Percentiles rank a stretch among this genome's conserved stretches.
Conservation (phyloP, 768 basidiomycete genomes). For the Lactarius sp. region DNA sequence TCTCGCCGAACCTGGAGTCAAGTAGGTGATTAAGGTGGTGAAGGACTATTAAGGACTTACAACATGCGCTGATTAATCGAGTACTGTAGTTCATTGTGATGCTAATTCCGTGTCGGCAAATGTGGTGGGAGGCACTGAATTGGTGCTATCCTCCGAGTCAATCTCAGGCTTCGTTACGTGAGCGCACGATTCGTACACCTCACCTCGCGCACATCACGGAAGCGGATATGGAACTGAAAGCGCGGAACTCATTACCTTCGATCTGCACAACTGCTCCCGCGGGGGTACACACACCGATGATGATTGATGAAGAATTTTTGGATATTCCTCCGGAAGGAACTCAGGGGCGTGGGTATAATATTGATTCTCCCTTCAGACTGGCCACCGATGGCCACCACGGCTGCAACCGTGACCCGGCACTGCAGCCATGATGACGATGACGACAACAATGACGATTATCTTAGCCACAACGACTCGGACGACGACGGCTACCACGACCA, state of each 20-base stretch:
- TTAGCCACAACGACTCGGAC: no score
- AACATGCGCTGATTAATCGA: constrained; percentile 94
- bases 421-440: no score
- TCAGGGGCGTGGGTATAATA: constrained; percentile 47
- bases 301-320: constrained; percentile 86
- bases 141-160: constrained; percentile 33
- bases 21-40: not conserved
- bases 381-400: no score
- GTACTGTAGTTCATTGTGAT: constrained; percentile 48
- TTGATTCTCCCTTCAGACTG: no score
- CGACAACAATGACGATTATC: no score
- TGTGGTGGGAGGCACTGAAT: not conserved
- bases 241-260: constrained; percentile 78
- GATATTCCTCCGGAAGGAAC: constrained; percentile 97
- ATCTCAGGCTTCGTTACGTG: constrained; percentile 78
- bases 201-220: constrained; percentile 95
- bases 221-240: constrained; percentile 94
- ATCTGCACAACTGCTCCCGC: not conserved
- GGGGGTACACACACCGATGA: constrained; percentile 57
- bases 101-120: not conserved
- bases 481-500: no score
- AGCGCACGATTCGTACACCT: constrained; percentile 94
- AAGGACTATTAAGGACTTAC: constrained; percentile 38
- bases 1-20: constrained; percentile 73
- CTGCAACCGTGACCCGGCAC: no score